These are phyloP conservation scores for Xylaria nigripes DNA, from an alignment of 495 filamentous ascomycete species.

Conservation along the genomic window DNA sequence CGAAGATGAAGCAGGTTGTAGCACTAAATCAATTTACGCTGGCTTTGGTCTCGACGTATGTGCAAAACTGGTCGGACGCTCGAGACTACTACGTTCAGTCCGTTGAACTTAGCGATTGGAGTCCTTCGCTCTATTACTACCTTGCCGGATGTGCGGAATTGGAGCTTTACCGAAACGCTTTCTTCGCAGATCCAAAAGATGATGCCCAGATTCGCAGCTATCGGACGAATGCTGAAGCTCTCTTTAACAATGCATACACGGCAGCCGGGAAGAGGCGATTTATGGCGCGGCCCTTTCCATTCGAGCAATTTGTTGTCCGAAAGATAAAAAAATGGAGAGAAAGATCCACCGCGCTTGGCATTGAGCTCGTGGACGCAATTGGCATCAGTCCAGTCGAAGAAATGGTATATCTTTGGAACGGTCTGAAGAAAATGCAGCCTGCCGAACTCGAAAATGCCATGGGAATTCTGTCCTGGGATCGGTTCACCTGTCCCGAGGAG, in stretches of 20 bases:
- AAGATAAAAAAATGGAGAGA: conserved; percentile 89
- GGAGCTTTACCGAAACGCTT: conserved; percentile 64
- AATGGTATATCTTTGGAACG: conserved; percentile 96
- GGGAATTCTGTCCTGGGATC: conserved; percentile 54
- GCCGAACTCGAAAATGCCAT: conserved; percentile 58
- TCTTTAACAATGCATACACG: conserved; percentile 61
- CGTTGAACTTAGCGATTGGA: conserved; percentile 84
- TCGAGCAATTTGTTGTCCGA: conserved; percentile 78
- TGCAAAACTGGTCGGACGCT: conserved; percentile 63
- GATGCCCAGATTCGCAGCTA: conserved; percentile 34
- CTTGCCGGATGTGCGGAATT: conserved; percentile 71
- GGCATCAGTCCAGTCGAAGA: conserved; percentile 80
- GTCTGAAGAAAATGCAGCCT: conserved; percentile 64
- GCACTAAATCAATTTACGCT: conserved; percentile 78
- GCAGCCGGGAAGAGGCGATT: conserved; percentile 80
- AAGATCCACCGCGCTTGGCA: conserved; percentile 56
- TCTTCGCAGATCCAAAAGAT: conserved; percentile 46
- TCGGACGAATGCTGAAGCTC: conserved; percentile 58
- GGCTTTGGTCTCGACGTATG: conserved; percentile 68
- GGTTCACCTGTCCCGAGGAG: conserved; percentile 43
- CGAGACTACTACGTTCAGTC: conserved; percentile 69
- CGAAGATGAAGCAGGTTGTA: conserved; percentile 76
- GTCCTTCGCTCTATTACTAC: conserved; percentile 82
- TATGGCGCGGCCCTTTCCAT: conserved; percentile 81
- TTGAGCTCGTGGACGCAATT: conserved; percentile 71